These are phyloP conservation scores for Diplotaxis tenuifolia DNA, from an alignment of 345 rosid species.

Conservation along the genomic window DNA sequence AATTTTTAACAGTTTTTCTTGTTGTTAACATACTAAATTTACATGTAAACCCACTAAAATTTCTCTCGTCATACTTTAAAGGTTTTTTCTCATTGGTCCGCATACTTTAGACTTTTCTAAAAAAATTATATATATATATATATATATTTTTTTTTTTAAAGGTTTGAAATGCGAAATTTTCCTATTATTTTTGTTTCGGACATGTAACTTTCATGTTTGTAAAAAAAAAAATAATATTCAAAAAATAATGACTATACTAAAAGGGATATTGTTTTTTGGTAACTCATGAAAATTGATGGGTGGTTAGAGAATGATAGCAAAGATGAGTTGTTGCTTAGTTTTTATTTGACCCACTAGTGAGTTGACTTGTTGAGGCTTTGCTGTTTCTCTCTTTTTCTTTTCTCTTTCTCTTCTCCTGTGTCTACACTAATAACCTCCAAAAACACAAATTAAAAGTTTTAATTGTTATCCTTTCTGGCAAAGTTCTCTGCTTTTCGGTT, in stretches of 20 bases:
- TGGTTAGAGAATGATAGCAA: conserved; percentile 8
- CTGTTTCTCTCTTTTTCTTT: conserved; percentile 31
- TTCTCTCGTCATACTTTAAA: too few relatives aligned
- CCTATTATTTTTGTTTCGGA: too few relatives aligned
- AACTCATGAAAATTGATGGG: neutral
- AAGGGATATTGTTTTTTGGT: neutral
- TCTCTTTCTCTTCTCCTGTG: neutral
- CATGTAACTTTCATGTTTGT: neutral
- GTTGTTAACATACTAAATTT: neutral
- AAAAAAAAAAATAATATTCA: neutral
- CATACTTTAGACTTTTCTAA: too few relatives aligned
- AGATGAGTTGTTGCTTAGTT: conserved; percentile 36
- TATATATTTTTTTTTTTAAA: too few relatives aligned
- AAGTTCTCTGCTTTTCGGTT: conserved; percentile 34
- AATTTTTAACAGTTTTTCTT: neutral
- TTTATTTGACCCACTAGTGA: conserved; percentile 34
- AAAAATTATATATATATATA: too few relatives aligned
- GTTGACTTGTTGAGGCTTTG: conserved; percentile 37
- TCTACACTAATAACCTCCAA: neutral
- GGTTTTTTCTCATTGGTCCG: too few relatives aligned
- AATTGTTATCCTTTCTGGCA: conserved; percentile 29
- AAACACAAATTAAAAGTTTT: neutral
- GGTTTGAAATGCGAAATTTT: too few relatives aligned
- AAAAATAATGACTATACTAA: neutral
- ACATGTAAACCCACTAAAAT: neutral